A percentile compares a stretch with the other conserved stretches of the same genome.
These are phyloP conservation scores for Sugiyamaella japonica DNA, from an alignment of 1,139 yeast species.

Conservation along the genomic window DNA sequence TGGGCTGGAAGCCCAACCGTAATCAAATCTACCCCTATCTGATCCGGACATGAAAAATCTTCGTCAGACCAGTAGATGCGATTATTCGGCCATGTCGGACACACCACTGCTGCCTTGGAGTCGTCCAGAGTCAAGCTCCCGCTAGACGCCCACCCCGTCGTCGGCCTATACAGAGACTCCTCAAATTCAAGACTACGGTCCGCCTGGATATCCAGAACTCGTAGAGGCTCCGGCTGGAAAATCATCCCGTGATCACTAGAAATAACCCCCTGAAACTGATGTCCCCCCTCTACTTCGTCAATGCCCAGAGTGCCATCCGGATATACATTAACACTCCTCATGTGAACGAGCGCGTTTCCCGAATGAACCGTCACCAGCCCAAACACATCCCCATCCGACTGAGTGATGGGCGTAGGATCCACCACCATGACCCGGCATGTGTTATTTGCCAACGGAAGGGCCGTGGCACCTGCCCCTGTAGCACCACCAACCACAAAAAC, in stretches of 20 bases:
- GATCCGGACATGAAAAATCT: conserved; percentile 20
- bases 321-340: conserved; percentile 30
- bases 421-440: conserved; percentile 2
- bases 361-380: conserved; percentile 29
- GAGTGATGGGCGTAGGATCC: conserved; percentile 12
- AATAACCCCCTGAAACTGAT: conserved; percentile 31
- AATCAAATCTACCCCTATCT: conserved; percentile 19
- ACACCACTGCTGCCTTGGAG: conserved; percentile 19
- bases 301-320: conserved; percentile 29
- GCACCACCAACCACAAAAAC: too few species aligned
- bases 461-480: not conserved
- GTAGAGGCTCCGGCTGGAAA: conserved; percentile 34
- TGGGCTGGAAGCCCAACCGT: conserved; percentile 14
- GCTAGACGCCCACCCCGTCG: conserved; percentile 27
- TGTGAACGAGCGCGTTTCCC: conserved; percentile 23
- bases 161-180: conserved; percentile 26
- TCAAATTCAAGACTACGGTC: conserved; percentile 23
- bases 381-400: conserved; percentile 33
- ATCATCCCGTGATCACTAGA: conserved; percentile 33
- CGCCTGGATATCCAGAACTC: conserved; percentile 27
- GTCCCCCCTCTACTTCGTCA: conserved; percentile 23
- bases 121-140: conserved; percentile 20
- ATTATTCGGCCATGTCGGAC: conserved; percentile 22
- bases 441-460: conserved; percentile 6
- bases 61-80: conserved; percentile 24